Base-by-base conservation (phyloP, 2,329 filamentous ascomycete species). In the Colletotrichum tanaceti region DNA sequence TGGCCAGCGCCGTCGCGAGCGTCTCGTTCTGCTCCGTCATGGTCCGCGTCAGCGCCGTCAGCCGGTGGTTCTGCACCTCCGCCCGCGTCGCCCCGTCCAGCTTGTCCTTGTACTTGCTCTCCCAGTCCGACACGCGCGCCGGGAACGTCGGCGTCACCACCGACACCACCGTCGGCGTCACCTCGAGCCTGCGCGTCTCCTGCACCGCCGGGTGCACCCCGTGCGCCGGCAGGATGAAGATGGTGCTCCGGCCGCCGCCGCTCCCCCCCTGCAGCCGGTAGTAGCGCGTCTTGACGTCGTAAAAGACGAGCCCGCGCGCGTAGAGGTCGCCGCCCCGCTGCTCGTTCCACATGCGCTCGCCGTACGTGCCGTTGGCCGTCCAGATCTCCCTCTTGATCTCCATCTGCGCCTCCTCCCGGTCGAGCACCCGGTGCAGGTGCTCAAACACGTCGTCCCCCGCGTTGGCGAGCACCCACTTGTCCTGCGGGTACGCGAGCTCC, bases 401-500 rank as follows among this genome's bases (percentile, higher is more conserved):
- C n/a, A 79, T 73, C n/a, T 77, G 72, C 14, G 78, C 77, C 74
- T 87, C 85, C 38, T 78, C 74, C 41, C 73, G 77, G 73, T 87
- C 84, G 7, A 89, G 77, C 63, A 81, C 71, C 16, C 76, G 75
- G 72, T 87, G 84, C 20, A 89, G 74, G 60, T 79, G 78, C 7
- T 75, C 72, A 66, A 80, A 84, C 18, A 87, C 78, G 58, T 87
- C 85, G 46, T 87, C 83, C 4, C 85, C 85, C 0, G 83, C 82
- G 68, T 89, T 88, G 70, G 80, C 83, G 2, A 90, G 77, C 16
- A 89, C 75, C 77, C 84, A 89, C 11, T 81, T 80, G 73, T 88
- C 86, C 77, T 89, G 87, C 0, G 84, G 83, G 73, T 80, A 85
- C 1, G 81, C 82, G 28, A 91, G 81, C 64, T 84, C 82, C 22